Evolutionary conservation across 2,329 filamentous ascomycete species (phyloP).

Genomic region (Aspergillus spinulosporus): DNA sequence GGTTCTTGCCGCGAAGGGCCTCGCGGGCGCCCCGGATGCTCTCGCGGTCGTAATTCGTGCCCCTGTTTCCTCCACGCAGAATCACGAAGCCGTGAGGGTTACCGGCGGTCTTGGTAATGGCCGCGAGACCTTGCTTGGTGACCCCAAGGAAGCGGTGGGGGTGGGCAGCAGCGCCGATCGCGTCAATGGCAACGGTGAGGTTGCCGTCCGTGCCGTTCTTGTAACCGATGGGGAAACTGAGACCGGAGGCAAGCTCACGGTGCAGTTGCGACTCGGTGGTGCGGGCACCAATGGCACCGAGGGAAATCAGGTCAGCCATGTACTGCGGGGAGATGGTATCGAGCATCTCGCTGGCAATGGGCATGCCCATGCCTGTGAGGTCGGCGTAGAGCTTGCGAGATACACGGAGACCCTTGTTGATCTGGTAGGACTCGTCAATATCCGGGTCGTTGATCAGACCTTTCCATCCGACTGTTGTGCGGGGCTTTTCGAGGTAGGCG

Average conservation of each 20-base stretch:
- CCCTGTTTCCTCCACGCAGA: constrained; percentile 83
- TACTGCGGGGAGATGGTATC: constrained; percentile 99
- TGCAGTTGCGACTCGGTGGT: constrained; percentile 97
- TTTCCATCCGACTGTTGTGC: constrained; percentile 98
- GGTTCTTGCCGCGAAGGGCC: constrained; percentile 75
- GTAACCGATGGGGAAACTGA: constrained; percentile 98
- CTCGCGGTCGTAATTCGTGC: constrained; percentile 89
- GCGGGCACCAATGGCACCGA: constrained; percentile 91
- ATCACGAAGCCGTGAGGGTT: constrained; percentile 99
- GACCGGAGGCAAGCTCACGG: constrained; percentile 88
- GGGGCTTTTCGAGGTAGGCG: constrained; percentile 97
- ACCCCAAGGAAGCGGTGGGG: constrained; percentile 96
- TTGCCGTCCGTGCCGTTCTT: constrained; percentile 98
- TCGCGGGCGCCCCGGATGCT: constrained; percentile 79
- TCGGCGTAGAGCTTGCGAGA: constrained; percentile 93
- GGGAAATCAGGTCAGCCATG: constrained; percentile 90
- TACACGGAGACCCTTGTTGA: constrained; percentile 95
- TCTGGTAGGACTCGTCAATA: constrained; percentile 95
- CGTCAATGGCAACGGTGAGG: constrained; percentile 88
- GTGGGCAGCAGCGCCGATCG: constrained; percentile 70
- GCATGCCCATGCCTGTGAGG: constrained; percentile 82
- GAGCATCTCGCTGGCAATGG: constrained; percentile 96
- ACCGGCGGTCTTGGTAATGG: constrained; percentile 87
- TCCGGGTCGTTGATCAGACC: constrained; percentile 98
- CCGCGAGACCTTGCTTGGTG: constrained; percentile 93